Evolutionary conservation across 306 rosid genomes (phyloP), one percentile per base, ranked within the genome.

Genomic region (Urtica urens): DNA sequence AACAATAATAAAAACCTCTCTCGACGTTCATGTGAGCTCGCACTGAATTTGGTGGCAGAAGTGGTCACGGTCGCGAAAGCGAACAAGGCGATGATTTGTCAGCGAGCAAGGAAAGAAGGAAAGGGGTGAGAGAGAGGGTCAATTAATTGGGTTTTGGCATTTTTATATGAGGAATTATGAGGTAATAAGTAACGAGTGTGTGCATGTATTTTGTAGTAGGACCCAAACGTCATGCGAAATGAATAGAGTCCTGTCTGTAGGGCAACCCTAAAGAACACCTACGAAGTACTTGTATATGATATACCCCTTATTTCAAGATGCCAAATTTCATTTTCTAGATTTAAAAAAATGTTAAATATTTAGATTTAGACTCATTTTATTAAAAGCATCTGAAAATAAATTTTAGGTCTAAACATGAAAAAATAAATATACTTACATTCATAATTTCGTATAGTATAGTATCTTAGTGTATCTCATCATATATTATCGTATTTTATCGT

Each of bases 31-130:
- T 38, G 58, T 52, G 33, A n/a, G 20, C 22, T 51, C 6, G n/a
- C 33, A 19, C 21, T 37, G 17, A 52, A 52, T 37, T 35, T 37
- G 58, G 58, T 23, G 33, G 30, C 46, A 52, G 21, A 35, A 2
- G 42, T 46, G 51, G 33, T 6, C 51, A 16, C 17, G 53, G 53
- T 25, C 23, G 35, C 21, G 7, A 10, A 48, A 27, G 53, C 19
- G 7, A 48, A 26, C 53, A 48, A 48, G n/a, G 38, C 26, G 15
- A 48, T 25, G 17, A 26, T 48, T 48, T 48, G 53, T 48, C 37
- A 27, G 15, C 25, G 15, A 46, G 29, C 35, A 25, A n/a, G 3
- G 19, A 20, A 20, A 15, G 52, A n/a, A n/a, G 23, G 20, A 48
- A 23, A 24, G 23, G 8, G 23, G 29, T 16, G 38, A 17, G 38